phyloP scores from a whole-genome alignment of 2,329 filamentous ascomycete species.

The Talaromyces rugulosus region DNA sequence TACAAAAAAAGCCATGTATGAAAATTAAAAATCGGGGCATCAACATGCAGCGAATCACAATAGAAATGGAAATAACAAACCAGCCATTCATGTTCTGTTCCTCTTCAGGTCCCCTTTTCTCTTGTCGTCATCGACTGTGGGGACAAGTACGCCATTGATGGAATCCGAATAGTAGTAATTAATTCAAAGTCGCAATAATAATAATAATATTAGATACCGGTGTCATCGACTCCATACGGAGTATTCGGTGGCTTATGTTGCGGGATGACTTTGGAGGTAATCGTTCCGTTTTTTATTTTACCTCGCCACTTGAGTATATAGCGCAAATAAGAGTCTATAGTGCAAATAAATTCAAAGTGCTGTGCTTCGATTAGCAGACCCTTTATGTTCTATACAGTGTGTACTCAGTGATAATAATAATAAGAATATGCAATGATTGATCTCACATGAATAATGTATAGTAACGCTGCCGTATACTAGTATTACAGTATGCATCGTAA shows the following conservation, averaged over 20 bases:
- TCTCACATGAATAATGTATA: background rate
- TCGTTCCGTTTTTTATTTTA: background rate
- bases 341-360: too few species aligned
- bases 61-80: background rate
- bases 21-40: too few species aligned
- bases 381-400: too few species aligned
- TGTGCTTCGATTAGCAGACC: too few species aligned
- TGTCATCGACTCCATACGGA: background rate
- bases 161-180: too few species aligned
- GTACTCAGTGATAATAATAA: too few species aligned
- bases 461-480: background rate
- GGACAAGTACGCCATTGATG: background rate
- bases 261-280: too few species aligned
- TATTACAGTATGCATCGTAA: background rate
- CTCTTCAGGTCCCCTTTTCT: background rate
- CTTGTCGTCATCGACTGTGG: background rate
- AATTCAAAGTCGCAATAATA: background rate
- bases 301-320: background rate
- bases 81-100: background rate
- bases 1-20: too few species aligned
- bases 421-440: too few species aligned
- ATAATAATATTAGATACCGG: too few species aligned
- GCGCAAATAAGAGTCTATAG: too few species aligned
- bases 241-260: too few species aligned
- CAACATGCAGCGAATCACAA: background rate